Base-by-base conservation (phyloP, 2,329 filamentous ascomycete species). In the Capronia epimyces region DNA sequence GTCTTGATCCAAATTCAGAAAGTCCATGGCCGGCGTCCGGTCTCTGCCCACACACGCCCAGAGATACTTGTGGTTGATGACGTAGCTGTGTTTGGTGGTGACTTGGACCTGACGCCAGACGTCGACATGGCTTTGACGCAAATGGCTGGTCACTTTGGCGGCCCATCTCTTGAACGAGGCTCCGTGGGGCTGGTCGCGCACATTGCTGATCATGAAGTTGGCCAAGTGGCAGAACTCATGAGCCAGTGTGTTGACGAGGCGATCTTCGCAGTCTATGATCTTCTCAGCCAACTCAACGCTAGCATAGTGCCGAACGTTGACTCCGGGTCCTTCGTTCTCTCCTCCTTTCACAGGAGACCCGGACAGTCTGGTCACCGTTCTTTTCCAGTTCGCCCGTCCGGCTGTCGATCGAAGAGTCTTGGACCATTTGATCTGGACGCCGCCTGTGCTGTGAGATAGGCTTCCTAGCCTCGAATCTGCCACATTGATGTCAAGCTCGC, bases 221-320 rank as follows among this genome's bases (percentile, higher is more conserved):
- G 88, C 84, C 1, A 97, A 73, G 65, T 98, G 93, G 67, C 93
- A 97, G 72, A 93, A 97, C 63, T 98, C 93, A 66, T 98, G 93
- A 0, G 91, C 89, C n/a, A 97, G 71, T 0, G 93, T 89, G 67
- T 96, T 96, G 57, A 93, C 77, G 1, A 97, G 77, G 2, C 88
- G 81, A 51, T 85, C 69, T 59, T 87, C 81, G 62, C 84, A 79
- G 64, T 89, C 82, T 55, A 97, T 89, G 41, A 96, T 84, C 66
- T 94, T 95, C 48, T 87, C 82, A 0, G 90, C 88, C 2, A 97
- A 80, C 65, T 97, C 90, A 63, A 97, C 95, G 13, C 76, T 81
- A 8, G 88, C 89, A 61, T 80, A 70, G 66, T 91, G 82, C 67
- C 68, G 50, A 70, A 67, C n/a, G 53, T 61, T 16, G 54, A 62